A percentile compares a stretch with the other conserved stretches of the same genome.
Evolutionary conservation across 2,329 filamentous ascomycete genomes (phyloP).

Genomic region (Neonectria coccinea): DNA sequence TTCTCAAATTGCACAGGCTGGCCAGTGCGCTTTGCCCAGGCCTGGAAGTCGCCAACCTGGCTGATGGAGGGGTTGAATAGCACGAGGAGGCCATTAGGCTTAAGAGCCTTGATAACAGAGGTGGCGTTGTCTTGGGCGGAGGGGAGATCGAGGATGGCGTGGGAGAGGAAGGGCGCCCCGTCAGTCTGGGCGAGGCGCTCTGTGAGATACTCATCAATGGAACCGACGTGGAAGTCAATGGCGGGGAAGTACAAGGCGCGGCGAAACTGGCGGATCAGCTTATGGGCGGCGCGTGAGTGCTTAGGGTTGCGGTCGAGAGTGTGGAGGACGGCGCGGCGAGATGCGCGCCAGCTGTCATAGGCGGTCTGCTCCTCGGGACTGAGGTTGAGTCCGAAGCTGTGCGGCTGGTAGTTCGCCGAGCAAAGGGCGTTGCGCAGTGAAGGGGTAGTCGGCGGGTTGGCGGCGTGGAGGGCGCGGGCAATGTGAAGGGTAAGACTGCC

Average conservation of each 20-base stretch:
- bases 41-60: slow-evolving; percentile 74
- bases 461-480: slow-evolving; percentile 79
- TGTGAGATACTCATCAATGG: slow-evolving; percentile 72
- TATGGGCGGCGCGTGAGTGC: slow-evolving; percentile 73
- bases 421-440: slow-evolving; percentile 51
- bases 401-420: slow-evolving; percentile 38
- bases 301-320: slow-evolving; percentile 74
- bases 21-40: slow-evolving; percentile 60
- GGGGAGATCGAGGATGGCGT: slow-evolving; percentile 81
- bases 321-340: slow-evolving; percentile 77
- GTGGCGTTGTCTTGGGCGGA: slow-evolving; percentile 63
- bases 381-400: slow-evolving; percentile 44
- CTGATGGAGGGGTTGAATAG: slow-evolving; percentile 84
- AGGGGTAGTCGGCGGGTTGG: slow-evolving; percentile 67
- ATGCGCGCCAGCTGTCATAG: slow-evolving; percentile 59
- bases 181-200: slow-evolving; percentile 58
- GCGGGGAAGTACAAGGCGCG: slow-evolving; percentile 76
- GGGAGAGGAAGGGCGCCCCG: slow-evolving; percentile 72
- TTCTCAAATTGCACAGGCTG: slow-evolving; percentile 68
- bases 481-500: slow-evolving; percentile 82
- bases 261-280: slow-evolving; percentile 74
- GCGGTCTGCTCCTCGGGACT: slow-evolving; percentile 46
- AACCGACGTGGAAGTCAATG: slow-evolving; percentile 79
- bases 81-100: slow-evolving; percentile 72
- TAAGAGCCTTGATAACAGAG: slow-evolving; percentile 67